Percentiles rank a stretch among this genome's conserved stretches.
Evolutionary conservation across 129 eudicot genomes (phyloP).

Genomic region (Helichrysum umbraculigerum): DNA sequence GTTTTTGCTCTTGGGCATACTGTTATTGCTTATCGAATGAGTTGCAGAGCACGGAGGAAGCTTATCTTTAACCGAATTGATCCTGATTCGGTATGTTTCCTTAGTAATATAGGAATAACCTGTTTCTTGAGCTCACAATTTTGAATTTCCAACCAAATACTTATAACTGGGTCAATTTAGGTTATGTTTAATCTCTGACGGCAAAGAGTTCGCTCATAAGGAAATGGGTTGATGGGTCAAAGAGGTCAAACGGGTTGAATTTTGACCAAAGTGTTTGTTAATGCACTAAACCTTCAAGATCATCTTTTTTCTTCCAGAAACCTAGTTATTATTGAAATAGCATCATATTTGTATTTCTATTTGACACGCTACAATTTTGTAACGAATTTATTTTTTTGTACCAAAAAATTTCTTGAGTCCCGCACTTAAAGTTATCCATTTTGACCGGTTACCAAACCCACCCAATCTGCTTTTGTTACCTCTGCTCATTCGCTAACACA

Average conservation of each 20-base stretch:
- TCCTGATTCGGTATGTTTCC: conserved; percentile 74
- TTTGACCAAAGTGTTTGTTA: neutral
- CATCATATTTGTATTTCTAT: neutral
- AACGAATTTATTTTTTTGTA: neutral
- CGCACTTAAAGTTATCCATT: neutral
- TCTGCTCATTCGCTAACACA: neutral
- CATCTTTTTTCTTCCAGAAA: neutral
- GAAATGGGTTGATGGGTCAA: neutral
- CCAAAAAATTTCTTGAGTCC: neutral
- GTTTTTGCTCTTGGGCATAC: conserved; percentile 98
- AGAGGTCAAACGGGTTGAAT: neutral
- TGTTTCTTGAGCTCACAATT: neutral
- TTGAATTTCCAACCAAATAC: neutral
- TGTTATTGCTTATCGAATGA: conserved; percentile 87
- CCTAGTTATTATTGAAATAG: conserved; percentile 1
- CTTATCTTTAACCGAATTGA: conserved; percentile 79
- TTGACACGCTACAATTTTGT: neutral
- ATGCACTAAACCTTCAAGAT: neutral
- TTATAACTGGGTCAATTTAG: neutral
- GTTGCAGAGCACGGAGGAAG: conserved; percentile 95
- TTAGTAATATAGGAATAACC: neutral
- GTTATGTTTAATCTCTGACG: neutral
- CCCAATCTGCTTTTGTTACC: neutral
- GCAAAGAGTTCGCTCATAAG: neutral
- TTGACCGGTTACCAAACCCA: conserved; percentile 8